Conservation (phyloP, 1,139 yeast species). For the Scheffersomyces quercinus region DNA sequence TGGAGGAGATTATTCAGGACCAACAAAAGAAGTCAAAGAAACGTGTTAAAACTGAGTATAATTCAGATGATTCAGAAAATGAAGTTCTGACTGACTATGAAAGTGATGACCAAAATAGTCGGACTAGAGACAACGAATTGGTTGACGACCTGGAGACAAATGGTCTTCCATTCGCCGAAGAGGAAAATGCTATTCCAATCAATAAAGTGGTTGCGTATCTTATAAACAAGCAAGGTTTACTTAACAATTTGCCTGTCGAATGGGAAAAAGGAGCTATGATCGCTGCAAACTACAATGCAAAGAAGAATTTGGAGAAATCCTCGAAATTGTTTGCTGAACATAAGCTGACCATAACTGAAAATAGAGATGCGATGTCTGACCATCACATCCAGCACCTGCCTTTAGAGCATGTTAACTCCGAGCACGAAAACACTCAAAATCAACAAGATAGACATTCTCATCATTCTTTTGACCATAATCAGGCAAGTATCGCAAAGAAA, state of each 20-base stretch:
- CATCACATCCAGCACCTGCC: conserved; percentile 1
- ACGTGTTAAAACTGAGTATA: background rate
- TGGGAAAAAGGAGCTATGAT: conserved; percentile 48
- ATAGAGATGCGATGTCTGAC: conserved; percentile 5
- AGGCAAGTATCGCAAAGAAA: background rate
- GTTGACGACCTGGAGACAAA: conserved; percentile 5
- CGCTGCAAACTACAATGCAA: conserved; percentile 32
- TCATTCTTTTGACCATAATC: background rate
- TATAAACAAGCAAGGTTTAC: conserved; percentile 37
- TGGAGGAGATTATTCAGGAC: conserved; percentile 18
- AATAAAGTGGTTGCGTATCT: conserved; percentile 50
- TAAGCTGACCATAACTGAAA: conserved; percentile 13
- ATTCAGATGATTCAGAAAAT: background rate
- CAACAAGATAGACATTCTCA: background rate
- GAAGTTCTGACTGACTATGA: conserved; percentile 1
- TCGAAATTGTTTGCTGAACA: conserved; percentile 37
- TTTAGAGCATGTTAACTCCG: conserved; percentile 7
- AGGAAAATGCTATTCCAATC: conserved; percentile 39
- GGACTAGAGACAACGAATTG: conserved; percentile 2
- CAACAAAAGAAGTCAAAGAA: conserved; percentile 1
- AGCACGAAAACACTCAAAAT: background rate
- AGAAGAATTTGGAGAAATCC: conserved; percentile 23
- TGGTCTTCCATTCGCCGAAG: background rate
- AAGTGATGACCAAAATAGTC: background rate
- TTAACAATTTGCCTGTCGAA: conserved; percentile 41